phyloP scores from a whole-genome alignment of 1,284 basidiomycete genomes.

The Wolfiporia cocos region DNA sequence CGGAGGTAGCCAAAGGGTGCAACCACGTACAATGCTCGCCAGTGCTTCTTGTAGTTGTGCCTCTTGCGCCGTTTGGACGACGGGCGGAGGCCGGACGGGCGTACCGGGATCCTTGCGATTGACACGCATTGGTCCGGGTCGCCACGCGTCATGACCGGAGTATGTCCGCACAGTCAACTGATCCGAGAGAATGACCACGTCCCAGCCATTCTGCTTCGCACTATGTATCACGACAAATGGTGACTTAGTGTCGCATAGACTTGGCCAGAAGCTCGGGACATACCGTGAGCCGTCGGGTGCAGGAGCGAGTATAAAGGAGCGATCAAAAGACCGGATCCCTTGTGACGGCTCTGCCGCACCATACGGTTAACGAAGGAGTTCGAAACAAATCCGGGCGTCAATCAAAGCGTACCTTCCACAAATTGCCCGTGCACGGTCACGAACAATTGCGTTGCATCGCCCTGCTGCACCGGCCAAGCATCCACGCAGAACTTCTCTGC shows the following conservation, averaged over 20 bases:
- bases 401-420: conserved; percentile 64
- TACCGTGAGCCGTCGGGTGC: conserved; percentile 77
- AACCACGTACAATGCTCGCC: conserved; percentile 46
- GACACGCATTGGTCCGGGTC: conserved; percentile 62
- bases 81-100: conserved; percentile 18
- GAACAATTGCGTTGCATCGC: conserved; percentile 61
- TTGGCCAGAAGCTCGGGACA: conserved; percentile 27
- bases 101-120: conserved; percentile 38
- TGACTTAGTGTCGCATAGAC: neutral
- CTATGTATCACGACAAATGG: conserved; percentile 30
- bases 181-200: conserved; percentile 87
- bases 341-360: conserved; percentile 19
- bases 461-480: conserved; percentile 72
- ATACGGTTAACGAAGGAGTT: conserved; percentile 5
- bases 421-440: conserved; percentile 91
- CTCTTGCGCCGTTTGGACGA: conserved; percentile 24
- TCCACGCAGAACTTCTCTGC: conserved; percentile 88
- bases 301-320: conserved; percentile 84
- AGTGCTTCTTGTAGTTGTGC: conserved; percentile 46
- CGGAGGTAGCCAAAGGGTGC: conserved; percentile 6
- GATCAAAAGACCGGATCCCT: conserved; percentile 89
- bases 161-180: conserved; percentile 81
- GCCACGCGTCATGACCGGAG: conserved; percentile 79
- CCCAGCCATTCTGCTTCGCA: conserved; percentile 83
- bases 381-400: neutral